These are phyloP conservation scores for Digitaria exilis DNA, from an alignment of 202 grass and related monocot species.

Conservation along the genomic window DNA sequence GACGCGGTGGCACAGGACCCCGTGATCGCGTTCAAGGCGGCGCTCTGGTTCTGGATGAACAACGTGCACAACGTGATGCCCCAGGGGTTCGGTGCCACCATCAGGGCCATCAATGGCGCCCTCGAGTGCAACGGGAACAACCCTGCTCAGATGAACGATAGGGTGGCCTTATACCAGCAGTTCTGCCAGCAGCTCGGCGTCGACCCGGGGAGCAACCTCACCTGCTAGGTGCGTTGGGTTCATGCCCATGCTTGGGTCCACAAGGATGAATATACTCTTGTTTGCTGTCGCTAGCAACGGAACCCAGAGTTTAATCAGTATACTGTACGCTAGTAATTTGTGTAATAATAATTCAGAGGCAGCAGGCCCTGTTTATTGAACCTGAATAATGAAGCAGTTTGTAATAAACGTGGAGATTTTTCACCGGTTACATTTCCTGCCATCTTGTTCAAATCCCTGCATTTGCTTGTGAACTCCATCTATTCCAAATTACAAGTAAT, in stretches of 20 bases:
- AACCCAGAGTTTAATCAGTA: too few species aligned
- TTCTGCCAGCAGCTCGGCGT: slow-evolving; percentile 67
- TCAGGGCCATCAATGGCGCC: slow-evolving; percentile 50
- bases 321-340: too few species aligned
- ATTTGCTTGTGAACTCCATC: too few species aligned
- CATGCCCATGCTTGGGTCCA: neutral
- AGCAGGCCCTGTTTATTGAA: too few species aligned
- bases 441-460: too few species aligned
- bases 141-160: neutral
- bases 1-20: slow-evolving; percentile 60
- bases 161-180: slow-evolving; percentile 51
- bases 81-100: slow-evolving; percentile 69
- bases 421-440: too few species aligned
- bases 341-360: too few species aligned
- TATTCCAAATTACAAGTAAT: too few species aligned
- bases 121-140: slow-evolving; percentile 60
- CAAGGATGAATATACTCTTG: neutral
- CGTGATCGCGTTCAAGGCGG: slow-evolving; percentile 62
- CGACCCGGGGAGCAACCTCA: slow-evolving; percentile 52
- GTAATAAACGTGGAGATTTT: too few species aligned
- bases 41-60: slow-evolving; percentile 81
- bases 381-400: too few species aligned
- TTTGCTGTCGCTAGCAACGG: too few species aligned
- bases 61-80: slow-evolving; percentile 46
- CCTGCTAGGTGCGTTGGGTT: neutral